A percentile compares a stretch with the other conserved stretches of the same genome.
Conservation (phyloP, 331 rosid species). For the Rosa hybrid region DNA sequence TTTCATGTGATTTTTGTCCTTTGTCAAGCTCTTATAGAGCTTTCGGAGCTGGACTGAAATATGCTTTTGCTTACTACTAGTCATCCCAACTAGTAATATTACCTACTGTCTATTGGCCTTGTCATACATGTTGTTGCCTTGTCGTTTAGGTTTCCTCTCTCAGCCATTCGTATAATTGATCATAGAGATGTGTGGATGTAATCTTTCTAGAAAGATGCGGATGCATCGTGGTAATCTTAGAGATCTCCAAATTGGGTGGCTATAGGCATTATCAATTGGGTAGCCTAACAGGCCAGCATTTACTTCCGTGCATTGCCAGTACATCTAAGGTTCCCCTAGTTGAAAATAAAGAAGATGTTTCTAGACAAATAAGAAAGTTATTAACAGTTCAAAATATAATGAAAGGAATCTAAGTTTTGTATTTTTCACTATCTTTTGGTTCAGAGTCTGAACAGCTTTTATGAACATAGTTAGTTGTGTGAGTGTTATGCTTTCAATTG, state of each 20-base stretch:
- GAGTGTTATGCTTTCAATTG: background rate
- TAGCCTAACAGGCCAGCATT: constrained; percentile 23
- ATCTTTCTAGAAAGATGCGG: constrained; percentile 10
- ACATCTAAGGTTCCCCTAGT: constrained; percentile 17
- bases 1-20: constrained; percentile 40
- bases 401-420: background rate
- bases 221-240: constrained; percentile 25
- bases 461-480: background rate
- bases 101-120: background rate
- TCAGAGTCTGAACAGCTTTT: background rate
- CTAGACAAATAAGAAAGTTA: too few relatives aligned
- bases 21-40: constrained; percentile 13
- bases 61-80: constrained; percentile 20
- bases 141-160: constrained; percentile 30
- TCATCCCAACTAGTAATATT: constrained; percentile 15
- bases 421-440: background rate
- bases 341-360: background rate
- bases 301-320: constrained; percentile 24
- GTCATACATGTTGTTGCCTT: constrained; percentile 38
- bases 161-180: constrained; percentile 32
- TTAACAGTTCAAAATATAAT: background rate
- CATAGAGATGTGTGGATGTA: constrained; percentile 43
- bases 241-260: constrained; percentile 39
- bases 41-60: constrained; percentile 25
- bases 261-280: constrained; percentile 16